phyloP scores from a whole-genome alignment of 495 filamentous ascomycete species.

The Aspergillus sclerotiicarbonarius region DNA sequence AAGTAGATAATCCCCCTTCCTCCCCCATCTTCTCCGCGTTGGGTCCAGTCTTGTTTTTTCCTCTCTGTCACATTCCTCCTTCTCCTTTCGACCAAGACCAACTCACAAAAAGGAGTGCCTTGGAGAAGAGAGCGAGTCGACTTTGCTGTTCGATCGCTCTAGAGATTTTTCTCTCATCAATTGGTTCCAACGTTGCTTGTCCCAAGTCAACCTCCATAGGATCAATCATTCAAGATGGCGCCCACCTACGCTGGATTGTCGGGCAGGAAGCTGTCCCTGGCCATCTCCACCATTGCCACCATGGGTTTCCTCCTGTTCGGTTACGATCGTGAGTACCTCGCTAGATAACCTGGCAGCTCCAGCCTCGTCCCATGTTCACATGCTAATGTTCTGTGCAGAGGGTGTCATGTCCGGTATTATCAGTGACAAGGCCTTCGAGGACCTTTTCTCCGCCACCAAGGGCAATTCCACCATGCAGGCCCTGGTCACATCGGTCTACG shows the following conservation, averaged over 20 bases:
- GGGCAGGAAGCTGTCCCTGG: slow-evolving; percentile 60
- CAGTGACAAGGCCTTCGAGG: slow-evolving; percentile 66
- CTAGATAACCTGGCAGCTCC: neutral
- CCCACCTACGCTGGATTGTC: slow-evolving; percentile 60
- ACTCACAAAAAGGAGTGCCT: neutral
- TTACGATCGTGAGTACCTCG: slow-evolving; percentile 51
- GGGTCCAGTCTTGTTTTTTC: slow-evolving; percentile 9
- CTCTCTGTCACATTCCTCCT: slow-evolving; percentile 7
- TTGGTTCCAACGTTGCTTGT: no score
- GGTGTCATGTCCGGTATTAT: slow-evolving; percentile 84
- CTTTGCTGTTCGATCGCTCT: slow-evolving; percentile 5
- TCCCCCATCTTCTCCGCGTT: slow-evolving; percentile 18
- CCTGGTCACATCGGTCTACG: slow-evolving; percentile 79
- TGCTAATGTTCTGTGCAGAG: slow-evolving; percentile 30
- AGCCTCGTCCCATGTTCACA: neutral
- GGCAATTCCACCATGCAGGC: slow-evolving; percentile 72
- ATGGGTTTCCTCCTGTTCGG: slow-evolving; percentile 73
- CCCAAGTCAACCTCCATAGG: neutral
- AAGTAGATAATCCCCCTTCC: slow-evolving; percentile 26
- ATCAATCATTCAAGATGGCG: slow-evolving; percentile 24
- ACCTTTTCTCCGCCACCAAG: slow-evolving; percentile 64
- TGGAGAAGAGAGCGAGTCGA: slow-evolving; percentile 8
- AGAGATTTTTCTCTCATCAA: neutral
- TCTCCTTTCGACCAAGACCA: slow-evolving; percentile 4
- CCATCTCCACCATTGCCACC: slow-evolving; percentile 65